Evolutionary conservation across 1,139 yeast species (phyloP).

Genomic region (Sugiyamaella castrensis): DNA sequence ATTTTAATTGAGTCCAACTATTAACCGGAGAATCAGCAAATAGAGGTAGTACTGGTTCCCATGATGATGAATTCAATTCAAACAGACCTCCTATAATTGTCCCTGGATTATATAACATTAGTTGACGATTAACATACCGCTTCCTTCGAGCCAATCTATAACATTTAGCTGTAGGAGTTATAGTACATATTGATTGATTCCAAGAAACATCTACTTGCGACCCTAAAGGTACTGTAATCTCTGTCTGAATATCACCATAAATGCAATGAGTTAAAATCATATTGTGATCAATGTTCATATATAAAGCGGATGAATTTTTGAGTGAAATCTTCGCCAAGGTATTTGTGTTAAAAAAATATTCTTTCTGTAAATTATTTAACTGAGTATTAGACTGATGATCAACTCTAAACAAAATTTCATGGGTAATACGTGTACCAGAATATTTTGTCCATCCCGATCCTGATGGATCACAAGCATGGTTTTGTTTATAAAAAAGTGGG

Average conservation of each 20-base stretch:
- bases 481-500: constrained; percentile 6
- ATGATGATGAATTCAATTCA: neutral
- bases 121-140: constrained; percentile 1
- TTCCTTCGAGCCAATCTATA: constrained; percentile 9
- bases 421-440: constrained; percentile 8
- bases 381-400: neutral
- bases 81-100: constrained; percentile 11
- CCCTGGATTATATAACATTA: constrained; percentile 3
- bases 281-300: constrained; percentile 4
- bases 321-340: constrained; percentile 4
- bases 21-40: constrained; percentile 6
- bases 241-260: constrained; percentile 6
- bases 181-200: constrained; percentile 10
- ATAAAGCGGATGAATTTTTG: neutral
- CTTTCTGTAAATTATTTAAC: constrained; percentile 2
- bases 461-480: constrained; percentile 10
- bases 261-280: constrained; percentile 10
- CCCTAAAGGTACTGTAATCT: constrained; percentile 6
- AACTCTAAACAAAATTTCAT: constrained; percentile 6
- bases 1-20: constrained; percentile 11
- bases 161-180: constrained; percentile 1
- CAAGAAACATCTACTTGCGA: constrained; percentile 5
- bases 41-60: constrained; percentile 11
- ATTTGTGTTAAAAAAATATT: constrained; percentile 3
- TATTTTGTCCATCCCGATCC: constrained; percentile 12